Base-by-base conservation (phyloP, 495 filamentous ascomycete genomes). In the Aspergillus nidulans region DNA sequence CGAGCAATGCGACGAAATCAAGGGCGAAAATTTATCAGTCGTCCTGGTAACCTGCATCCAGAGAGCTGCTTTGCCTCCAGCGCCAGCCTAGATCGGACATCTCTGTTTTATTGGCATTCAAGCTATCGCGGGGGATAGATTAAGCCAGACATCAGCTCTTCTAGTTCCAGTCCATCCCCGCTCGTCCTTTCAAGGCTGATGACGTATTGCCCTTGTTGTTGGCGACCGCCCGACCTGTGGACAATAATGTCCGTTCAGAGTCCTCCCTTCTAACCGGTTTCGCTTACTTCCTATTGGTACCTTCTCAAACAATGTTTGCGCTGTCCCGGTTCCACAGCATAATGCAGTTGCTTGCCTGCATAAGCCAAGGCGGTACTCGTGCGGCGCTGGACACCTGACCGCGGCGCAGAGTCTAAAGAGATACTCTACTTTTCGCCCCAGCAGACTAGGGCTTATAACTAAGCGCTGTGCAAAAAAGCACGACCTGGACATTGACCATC, bases 261-360 rank as follows among this genome's bases (percentile, higher is more conserved):
- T 34, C 13, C 24, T 32, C 47, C 20, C 47, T 32, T 32, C 30
- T 48, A 49, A 38, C 47, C 47, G 42, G 19, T 34, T 49, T 49
- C 5, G 20, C 32, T 24, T 18, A n/a, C 6, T 6, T 30, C 44
- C 44, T 30, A 46, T 46, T 46, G 44, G 44, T 46, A 30, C 25
- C 16, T 30, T 6, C 6, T 28, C 15, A 46, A 49, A 21, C 10
- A 49, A 49, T 49, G 47, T 49, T 39, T 38, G 46, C 47, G 32
- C 16, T 49, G 47, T 49, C 32, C 32, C 47, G 32, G 47, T 49
- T 49, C 39, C 47, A 49, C 47, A 39, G 13, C 47, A 49, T 4
- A 19, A 20, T 49, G 47, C 47, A 49, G 19, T 20, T 49, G 47
- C 47, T 49, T 49, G 47, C 47, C 47, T 49, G 32, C 47, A 49